Evolutionary conservation across 2,329 filamentous ascomycete genomes (phyloP).

Genomic region (Trichoderma atrobrunneum): DNA sequence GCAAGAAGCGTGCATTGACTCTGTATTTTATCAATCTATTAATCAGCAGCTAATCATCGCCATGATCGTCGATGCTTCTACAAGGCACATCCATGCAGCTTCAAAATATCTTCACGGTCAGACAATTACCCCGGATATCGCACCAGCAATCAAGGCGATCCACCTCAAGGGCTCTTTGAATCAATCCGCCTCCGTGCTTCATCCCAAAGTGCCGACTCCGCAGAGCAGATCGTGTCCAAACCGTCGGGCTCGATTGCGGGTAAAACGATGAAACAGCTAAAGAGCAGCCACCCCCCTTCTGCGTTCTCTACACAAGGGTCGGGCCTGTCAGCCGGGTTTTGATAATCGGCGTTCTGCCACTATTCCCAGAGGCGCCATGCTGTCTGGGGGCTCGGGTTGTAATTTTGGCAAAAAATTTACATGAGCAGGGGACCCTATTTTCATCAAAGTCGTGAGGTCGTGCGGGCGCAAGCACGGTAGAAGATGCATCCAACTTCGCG

Average conservation of each 20-base stretch:
- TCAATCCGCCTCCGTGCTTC: neutral
- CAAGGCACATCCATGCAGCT: neutral
- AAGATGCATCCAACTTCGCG: neutral
- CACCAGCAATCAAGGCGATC: neutral
- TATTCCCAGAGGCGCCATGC: neutral
- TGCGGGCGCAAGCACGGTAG: neutral
- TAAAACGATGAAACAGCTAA: neutral
- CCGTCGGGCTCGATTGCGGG: neutral
- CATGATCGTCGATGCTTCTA: neutral
- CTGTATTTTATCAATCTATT: neutral
- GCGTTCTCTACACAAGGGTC: neutral
- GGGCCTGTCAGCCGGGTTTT: neutral
- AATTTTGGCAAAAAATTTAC: neutral
- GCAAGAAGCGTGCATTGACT: neutral
- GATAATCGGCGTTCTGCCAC: neutral
- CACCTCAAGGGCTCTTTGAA: neutral
- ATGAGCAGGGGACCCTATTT: neutral
- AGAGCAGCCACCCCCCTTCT: neutral
- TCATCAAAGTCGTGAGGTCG: neutral
- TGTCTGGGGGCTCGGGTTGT: neutral
- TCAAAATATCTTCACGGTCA: neutral
- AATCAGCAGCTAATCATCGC: neutral
- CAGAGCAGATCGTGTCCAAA: neutral
- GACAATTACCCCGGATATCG: conserved; percentile 10
- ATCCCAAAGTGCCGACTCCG: neutral